A percentile compares a stretch with the other conserved stretches of the same genome.
phyloP scores from a whole-genome alignment of 345 rosid species.

The Heritiera fomes region DNA sequence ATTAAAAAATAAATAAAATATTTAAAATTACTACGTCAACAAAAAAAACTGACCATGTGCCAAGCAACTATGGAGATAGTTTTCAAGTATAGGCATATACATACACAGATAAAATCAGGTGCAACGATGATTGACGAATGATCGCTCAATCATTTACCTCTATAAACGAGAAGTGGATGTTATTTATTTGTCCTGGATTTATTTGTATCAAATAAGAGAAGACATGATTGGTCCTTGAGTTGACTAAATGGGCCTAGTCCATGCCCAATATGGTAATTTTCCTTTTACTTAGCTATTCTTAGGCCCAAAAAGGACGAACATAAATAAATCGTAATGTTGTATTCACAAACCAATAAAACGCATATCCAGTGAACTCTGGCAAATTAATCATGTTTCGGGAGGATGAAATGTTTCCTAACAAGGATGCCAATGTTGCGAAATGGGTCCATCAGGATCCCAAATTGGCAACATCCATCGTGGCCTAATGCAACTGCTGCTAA shows the following conservation, averaged over 20 bases:
- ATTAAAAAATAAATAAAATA: too few relatives aligned
- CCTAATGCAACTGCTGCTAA: not conserved
- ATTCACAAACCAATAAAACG: not conserved
- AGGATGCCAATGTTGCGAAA: not conserved
- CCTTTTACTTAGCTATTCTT: not conserved
- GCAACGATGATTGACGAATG: too few relatives aligned
- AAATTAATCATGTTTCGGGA: not conserved
- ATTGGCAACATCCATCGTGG: constrained; percentile 10
- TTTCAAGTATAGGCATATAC: too few relatives aligned
- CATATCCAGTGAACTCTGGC: not conserved
- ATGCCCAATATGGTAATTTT: not conserved
- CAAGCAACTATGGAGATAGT: too few relatives aligned
- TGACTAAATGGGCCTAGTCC: not conserved
- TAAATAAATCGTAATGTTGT: not conserved
- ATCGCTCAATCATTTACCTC: too few relatives aligned
- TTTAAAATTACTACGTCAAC: too few relatives aligned
- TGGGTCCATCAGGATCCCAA: constrained; percentile 16
- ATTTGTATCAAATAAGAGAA: not conserved
- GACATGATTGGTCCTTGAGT: not conserved
- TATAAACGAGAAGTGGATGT: too few relatives aligned
- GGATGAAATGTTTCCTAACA: constrained; percentile 5
- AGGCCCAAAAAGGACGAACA: not conserved
- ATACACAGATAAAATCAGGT: too few relatives aligned
- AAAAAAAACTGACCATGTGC: too few relatives aligned
- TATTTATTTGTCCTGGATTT: too few relatives aligned